Evolutionary conservation across 2,329 filamentous ascomycete genomes (phyloP).

Genomic region (Nemania sp.): DNA sequence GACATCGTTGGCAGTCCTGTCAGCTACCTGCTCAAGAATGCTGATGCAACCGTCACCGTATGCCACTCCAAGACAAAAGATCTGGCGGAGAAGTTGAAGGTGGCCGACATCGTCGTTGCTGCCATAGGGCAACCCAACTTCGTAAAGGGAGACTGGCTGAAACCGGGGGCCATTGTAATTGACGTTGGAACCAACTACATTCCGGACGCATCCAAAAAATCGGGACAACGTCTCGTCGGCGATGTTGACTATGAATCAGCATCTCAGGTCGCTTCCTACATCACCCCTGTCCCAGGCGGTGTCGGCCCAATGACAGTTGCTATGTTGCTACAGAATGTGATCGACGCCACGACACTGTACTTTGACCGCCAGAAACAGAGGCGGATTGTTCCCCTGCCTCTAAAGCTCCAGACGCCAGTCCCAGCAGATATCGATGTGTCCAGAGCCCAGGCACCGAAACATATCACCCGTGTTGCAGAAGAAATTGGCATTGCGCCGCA

Average conservation of each 20-base stretch:
- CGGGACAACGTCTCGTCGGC: slow-evolving; percentile 87
- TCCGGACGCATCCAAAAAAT: slow-evolving; percentile 86
- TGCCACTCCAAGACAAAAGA: slow-evolving; percentile 88
- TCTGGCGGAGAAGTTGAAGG: slow-evolving; percentile 74
- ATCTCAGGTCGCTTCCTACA: slow-evolving; percentile 82
- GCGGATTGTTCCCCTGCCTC: slow-evolving; percentile 77
- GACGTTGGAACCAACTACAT: slow-evolving; percentile 98
- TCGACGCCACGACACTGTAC: slow-evolving; percentile 79
- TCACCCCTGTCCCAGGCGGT: slow-evolving; percentile 94
- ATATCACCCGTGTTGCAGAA: slow-evolving; percentile 79
- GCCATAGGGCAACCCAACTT: slow-evolving; percentile 88
- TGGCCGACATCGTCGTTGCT: slow-evolving; percentile 86
- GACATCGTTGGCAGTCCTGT: slow-evolving; percentile 98
- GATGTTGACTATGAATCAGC: slow-evolving; percentile 93
- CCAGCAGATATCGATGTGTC: slow-evolving; percentile 97
- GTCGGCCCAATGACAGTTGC: slow-evolving; percentile 99
- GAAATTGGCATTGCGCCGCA: slow-evolving; percentile 88
- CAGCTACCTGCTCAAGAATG: slow-evolving; percentile 92
- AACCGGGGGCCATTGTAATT: slow-evolving; percentile 92
- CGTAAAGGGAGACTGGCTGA: slow-evolving; percentile 94
- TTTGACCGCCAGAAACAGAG: slow-evolving; percentile 83
- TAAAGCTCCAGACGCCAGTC: slow-evolving; percentile 79
- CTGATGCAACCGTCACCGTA: slow-evolving; percentile 93
- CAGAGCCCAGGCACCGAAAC: slow-evolving; percentile 86
- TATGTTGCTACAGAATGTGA: slow-evolving; percentile 95